A percentile compares a stretch with the other conserved stretches of the same genome.
Evolutionary conservation across 192 early-diverging fungal species (phyloP).

Genomic region (Coemansia sp.): DNA sequence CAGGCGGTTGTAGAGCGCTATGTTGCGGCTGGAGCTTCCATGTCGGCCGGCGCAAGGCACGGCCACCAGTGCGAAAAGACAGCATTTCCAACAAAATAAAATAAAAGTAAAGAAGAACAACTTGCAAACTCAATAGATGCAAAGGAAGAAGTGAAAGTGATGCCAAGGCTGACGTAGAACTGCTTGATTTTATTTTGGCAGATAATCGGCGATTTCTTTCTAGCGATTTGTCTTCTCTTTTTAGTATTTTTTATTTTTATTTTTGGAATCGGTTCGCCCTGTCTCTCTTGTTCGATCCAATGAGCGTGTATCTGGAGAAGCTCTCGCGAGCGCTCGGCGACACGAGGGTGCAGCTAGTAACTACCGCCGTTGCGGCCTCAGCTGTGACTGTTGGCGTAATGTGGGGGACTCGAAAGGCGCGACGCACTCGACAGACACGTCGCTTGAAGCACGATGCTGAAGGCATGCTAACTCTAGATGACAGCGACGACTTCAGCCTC

Average conservation of each 20-base stretch:
- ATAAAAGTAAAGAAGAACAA: background rate
- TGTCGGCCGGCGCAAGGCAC: background rate
- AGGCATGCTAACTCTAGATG: constrained; percentile 30
- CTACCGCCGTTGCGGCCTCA: constrained; percentile 68
- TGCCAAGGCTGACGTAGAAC: background rate
- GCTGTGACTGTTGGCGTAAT: constrained; percentile 65
- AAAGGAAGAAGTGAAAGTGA: background rate
- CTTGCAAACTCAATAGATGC: background rate
- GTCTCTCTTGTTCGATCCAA: background rate
- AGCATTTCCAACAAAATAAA: background rate
- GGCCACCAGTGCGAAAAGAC: constrained; percentile 7
- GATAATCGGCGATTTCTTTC: background rate
- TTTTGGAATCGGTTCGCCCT: background rate
- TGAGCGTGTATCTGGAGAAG: constrained; percentile 39
- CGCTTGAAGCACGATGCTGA: constrained; percentile 63
- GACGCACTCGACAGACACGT: constrained; percentile 54
- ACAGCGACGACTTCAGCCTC: background rate
- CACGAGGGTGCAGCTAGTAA: constrained; percentile 52
- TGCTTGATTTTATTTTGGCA: background rate
- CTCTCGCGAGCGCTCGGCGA: constrained; percentile 34
- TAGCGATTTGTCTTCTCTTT: background rate
- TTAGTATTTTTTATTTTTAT: background rate
- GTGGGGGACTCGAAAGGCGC: constrained; percentile 58
- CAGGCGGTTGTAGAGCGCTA: background rate
- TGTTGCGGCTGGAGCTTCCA: background rate